phyloP scores from a whole-genome alignment of 164 flowering plant species.

The Vitis labrusca region DNA sequence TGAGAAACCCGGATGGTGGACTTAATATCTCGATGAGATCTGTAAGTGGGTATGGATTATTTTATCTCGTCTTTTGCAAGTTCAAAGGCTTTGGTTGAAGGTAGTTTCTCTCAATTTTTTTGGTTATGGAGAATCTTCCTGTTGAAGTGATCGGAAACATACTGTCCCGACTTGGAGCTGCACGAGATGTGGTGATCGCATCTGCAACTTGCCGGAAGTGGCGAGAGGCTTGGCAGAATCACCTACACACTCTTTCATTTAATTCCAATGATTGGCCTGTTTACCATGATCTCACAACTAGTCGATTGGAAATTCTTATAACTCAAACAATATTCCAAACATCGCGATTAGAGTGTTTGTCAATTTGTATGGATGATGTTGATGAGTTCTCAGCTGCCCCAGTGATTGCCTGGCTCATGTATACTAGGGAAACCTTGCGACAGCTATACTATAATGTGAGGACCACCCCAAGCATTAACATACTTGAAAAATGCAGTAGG shows the following conservation, averaged over 20 bases:
- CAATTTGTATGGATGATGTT: conserved; percentile 68
- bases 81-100: neutral
- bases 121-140: conserved; percentile 75
- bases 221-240: conserved; percentile 77
- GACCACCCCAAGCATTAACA: conserved; percentile 67
- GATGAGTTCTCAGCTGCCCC: conserved; percentile 88
- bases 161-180: conserved; percentile 74
- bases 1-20: neutral
- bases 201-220: conserved; percentile 85
- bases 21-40: neutral
- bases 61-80: neutral
- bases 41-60: neutral
- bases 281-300: conserved; percentile 60
- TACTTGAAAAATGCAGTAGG: conserved; percentile 82
- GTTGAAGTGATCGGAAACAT: conserved; percentile 93
- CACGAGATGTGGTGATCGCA: conserved; percentile 85
- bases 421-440: conserved; percentile 75
- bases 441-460: conserved; percentile 64
- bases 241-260: conserved; percentile 75
- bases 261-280: conserved; percentile 76
- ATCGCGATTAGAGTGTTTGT: neutral
- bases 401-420: conserved; percentile 96
- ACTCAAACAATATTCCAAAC: conserved; percentile 90
- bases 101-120: neutral
- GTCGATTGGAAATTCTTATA: conserved; percentile 65